Base-by-base conservation (phyloP, 192 early-diverging fungal species). In the Dissophora globulifera region DNA sequence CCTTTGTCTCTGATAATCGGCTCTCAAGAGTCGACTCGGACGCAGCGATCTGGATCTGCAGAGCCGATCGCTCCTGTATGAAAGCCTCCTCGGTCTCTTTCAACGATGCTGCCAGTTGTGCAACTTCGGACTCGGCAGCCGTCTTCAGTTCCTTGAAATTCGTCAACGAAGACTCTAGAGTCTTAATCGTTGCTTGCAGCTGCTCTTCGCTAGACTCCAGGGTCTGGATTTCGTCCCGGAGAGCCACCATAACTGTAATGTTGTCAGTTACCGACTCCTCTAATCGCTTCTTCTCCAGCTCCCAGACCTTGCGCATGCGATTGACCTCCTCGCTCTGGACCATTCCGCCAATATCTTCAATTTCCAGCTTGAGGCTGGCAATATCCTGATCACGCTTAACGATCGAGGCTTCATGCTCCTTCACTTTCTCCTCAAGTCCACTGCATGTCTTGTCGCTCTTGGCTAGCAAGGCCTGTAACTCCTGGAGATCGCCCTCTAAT, bases 241-340 rank as follows among this genome's bases (percentile, higher is more conserved):
- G 62, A 0, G 58, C 62, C 12, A 78, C 58, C 13, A 81, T 69
- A 15, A 83, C 55, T 6, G 62, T 71, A 13, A 84, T 80, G 20
- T 79, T 51, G 29, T 84, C 62, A 7, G 58, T 38, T 10, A 79
- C 50, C 20, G 50, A 69, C 12, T 82, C 82, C 45, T 82, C 74
- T 0, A 86, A 45, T 17, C 83, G 64, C 30, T 82, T 78, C 58
- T 78, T 81, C 33, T 88, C 86, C 3, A 64, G 67, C 31, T 86
- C 84, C 79, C 80, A 86, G 3, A 86, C 63, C 27, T 71, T 61
- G 50, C 84, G 82, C 32, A 88, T 67, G 19, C 81, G 84, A 35
- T 84, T 82, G 0, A 86, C 66, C 55, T 84, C 82, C 20, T 85
- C 82, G 20, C 80, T 80, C 58, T 67, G 67, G 19, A 80, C 80